A percentile compares a stretch with the other conserved stretches of the same genome.
Evolutionary conservation across 192 early-diverging fungal genomes (phyloP).

Genomic region (Rhizophagus sp.): DNA sequence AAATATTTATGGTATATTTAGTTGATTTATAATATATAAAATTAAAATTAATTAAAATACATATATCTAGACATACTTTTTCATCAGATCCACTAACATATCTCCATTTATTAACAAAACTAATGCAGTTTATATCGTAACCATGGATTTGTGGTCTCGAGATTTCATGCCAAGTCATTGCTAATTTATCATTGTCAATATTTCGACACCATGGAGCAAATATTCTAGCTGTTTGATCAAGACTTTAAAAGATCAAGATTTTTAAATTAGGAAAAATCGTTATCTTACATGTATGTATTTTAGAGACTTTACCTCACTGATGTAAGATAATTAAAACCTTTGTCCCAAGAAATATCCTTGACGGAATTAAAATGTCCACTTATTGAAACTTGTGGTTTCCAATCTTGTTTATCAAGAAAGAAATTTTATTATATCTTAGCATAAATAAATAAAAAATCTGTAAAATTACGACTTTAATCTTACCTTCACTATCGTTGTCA

Average conservation of each 20-base stretch:
- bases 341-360: constrained; percentile 83
- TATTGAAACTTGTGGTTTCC: constrained; percentile 71
- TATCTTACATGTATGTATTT: background rate
- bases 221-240: constrained; percentile 89
- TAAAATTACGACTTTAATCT: background rate
- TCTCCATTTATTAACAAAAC: constrained; percentile 69
- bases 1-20: background rate
- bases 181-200: background rate
- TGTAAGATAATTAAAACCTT: constrained; percentile 68
- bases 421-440: too few species aligned
- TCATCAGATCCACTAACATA: constrained; percentile 94
- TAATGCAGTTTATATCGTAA: constrained; percentile 87
- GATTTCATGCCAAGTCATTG: constrained; percentile 83
- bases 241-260: constrained; percentile 35
- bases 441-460: background rate
- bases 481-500: constrained; percentile 22
- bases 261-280: background rate
- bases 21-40: background rate
- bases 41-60: background rate
- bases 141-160: constrained; percentile 96
- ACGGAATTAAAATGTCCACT: constrained; percentile 85
- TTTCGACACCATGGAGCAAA: constrained; percentile 67
- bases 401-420: constrained; percentile 44
- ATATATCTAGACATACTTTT: constrained; percentile 56
- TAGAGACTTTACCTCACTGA: constrained; percentile 58